phyloP scores from a whole-genome alignment of 2,329 filamentous ascomycete species.

The Curvularia spicifera region DNA sequence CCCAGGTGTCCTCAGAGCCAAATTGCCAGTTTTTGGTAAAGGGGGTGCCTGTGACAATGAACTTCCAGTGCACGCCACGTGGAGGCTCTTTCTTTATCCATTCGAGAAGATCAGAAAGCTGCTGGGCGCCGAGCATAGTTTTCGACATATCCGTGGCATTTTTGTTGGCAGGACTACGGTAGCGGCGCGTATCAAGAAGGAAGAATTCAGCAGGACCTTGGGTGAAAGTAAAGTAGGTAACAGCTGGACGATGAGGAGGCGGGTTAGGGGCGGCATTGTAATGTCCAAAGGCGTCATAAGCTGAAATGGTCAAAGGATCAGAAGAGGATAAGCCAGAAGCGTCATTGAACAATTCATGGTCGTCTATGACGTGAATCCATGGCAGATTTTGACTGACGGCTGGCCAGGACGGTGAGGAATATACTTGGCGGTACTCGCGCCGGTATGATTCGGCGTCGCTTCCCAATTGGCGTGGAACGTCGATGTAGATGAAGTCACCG shows the following conservation, averaged over 20 bases:
- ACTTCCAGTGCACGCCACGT: constrained; percentile 86
- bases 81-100: constrained; percentile 78
- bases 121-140: constrained; percentile 83
- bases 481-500: constrained; percentile 88
- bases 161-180: constrained; percentile 73
- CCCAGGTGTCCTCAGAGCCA: constrained; percentile 90
- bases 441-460: constrained; percentile 77
- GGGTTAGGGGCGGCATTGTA: constrained; percentile 90
- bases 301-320: no score
- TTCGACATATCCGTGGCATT: constrained; percentile 70
- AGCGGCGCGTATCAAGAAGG: constrained; percentile 88
- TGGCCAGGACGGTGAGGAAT: constrained; percentile 91
- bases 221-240: constrained; percentile 87
- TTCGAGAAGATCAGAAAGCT: constrained; percentile 77
- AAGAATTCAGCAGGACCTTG: constrained; percentile 95
- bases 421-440: constrained; percentile 93
- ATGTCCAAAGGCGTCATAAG: constrained; percentile 82
- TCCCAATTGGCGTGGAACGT: constrained; percentile 83
- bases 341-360: constrained; percentile 68
- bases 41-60: constrained; percentile 86
- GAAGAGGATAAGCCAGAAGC: no score
- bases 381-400: constrained; percentile 78
- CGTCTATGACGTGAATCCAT: constrained; percentile 96
- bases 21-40: constrained; percentile 98
- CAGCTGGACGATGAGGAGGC: constrained; percentile 67